These are phyloP conservation scores for Cryphonectria parasitica DNA, from an alignment of 2,329 filamentous ascomycete genomes.

Conservation along the genomic window DNA sequence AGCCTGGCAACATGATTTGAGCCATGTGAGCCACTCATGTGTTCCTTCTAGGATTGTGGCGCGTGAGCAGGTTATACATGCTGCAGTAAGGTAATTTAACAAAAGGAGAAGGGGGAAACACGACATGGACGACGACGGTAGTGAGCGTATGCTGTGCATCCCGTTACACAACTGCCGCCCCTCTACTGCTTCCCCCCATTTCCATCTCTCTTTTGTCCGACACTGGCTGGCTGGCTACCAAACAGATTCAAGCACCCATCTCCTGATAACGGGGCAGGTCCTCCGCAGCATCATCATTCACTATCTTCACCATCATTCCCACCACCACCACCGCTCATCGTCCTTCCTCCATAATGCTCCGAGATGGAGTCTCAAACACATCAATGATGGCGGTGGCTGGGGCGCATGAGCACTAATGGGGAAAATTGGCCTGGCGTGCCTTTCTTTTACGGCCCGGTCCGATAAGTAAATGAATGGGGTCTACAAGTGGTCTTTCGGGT, in stretches of 20 bases:
- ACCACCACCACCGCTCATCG: neutral
- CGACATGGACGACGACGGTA: neutral
- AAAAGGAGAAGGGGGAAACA: neutral
- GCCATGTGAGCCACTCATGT: constrained; percentile 7
- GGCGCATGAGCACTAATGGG: neutral
- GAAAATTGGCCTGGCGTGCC: neutral
- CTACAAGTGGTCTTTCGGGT: neutral
- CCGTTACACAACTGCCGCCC: neutral
- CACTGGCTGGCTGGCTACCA: neutral
- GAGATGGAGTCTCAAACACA: neutral
- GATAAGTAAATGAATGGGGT: neutral
- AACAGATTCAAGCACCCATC: neutral
- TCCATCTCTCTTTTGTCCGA: neutral
- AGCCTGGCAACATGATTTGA: neutral
- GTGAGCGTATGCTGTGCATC: neutral
- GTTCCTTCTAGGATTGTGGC: neutral
- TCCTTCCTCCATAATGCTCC: neutral
- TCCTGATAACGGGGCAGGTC: neutral
- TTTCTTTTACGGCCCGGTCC: neutral
- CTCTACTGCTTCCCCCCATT: neutral
- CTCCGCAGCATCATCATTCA: neutral
- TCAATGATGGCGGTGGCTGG: neutral
- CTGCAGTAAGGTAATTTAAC: neutral
- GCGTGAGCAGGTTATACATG: neutral
- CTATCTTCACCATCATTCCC: neutral